phyloP scores from a whole-genome alignment of 139 green algal species.

The Chlorella sorokiniana region DNA sequence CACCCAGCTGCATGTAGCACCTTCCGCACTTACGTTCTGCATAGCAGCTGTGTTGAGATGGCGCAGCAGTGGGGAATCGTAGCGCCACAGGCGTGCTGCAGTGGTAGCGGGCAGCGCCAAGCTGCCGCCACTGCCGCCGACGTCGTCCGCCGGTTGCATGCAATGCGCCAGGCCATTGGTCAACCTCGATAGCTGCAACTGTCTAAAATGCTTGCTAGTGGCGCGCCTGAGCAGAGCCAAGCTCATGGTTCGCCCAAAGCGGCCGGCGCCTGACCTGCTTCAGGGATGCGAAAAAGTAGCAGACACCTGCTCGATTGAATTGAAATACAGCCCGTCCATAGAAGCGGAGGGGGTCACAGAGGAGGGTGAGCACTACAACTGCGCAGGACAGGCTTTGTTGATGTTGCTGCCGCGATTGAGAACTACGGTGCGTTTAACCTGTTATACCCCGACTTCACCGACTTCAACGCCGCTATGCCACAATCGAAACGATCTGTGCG shows the following conservation, averaged over 20 bases:
- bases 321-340: too few relatives aligned
- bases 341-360: too few relatives aligned
- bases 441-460: too few relatives aligned
- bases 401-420: too few relatives aligned
- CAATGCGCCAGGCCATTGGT: background rate
- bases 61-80: constrained; percentile 23
- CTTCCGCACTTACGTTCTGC: background rate
- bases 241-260: background rate
- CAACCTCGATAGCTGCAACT: background rate
- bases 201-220: background rate
- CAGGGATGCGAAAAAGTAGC: too few relatives aligned
- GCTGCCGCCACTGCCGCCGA: background rate
- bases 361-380: too few relatives aligned
- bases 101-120: background rate
- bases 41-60: background rate
- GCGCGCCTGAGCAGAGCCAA: background rate
- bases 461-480: too few relatives aligned
- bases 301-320: too few relatives aligned
- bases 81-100: constrained; percentile 1
- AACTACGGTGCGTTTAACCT: too few relatives aligned
- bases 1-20: background rate
- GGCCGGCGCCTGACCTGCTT: too few relatives aligned
- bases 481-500: too few relatives aligned
- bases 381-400: too few relatives aligned
- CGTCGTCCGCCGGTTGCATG: background rate